These are phyloP conservation scores for Helenozyma baotianmanensis DNA, from an alignment of 805 yeast species.

Conservation along the genomic window DNA sequence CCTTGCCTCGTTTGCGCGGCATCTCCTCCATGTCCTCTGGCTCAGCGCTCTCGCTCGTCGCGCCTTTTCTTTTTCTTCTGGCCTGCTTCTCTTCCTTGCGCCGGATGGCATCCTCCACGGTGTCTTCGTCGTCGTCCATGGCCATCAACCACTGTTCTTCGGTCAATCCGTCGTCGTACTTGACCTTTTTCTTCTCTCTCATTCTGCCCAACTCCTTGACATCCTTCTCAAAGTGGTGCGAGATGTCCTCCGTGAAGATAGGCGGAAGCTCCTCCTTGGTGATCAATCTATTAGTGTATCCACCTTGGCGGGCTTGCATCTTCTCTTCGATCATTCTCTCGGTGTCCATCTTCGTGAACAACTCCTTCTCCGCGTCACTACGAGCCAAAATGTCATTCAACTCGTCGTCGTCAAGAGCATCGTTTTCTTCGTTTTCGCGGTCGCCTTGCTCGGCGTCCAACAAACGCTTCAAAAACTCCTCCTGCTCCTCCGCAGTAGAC, in stretches of 20 bases:
- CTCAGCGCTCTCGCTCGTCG: conserved; percentile 12
- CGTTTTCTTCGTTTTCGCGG: conserved; percentile 51
- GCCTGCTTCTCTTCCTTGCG: conserved; percentile 44
- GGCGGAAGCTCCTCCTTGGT: conserved; percentile 23
- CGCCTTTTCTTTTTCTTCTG: conserved; percentile 30
- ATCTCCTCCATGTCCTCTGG: conserved; percentile 5
- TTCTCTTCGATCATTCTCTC: conserved; percentile 40
- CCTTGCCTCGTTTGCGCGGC: conserved; percentile 6
- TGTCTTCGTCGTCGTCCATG: conserved; percentile 60
- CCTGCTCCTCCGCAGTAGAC: conserved; percentile 84
- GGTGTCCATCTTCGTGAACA: conserved; percentile 57
- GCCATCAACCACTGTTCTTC: conserved; percentile 37
- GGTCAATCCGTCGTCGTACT: conserved; percentile 41
- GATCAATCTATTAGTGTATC: conserved; percentile 18
- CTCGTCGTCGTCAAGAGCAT: conserved; percentile 61
- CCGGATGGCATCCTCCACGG: conserved; percentile 54
- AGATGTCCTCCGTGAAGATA: conserved; percentile 23
- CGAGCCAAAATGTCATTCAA: conserved; percentile 70
- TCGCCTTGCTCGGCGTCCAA: conserved; percentile 65
- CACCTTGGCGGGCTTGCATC: conserved; percentile 19
- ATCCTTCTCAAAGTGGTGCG: conserved; percentile 23
- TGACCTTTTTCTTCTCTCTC: conserved; percentile 26
- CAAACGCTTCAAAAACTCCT: conserved; percentile 66
- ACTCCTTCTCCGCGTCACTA: conserved; percentile 52
- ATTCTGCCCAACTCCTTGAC: conserved; percentile 21